A percentile compares a stretch with the other conserved stretches of the same genome.
phyloP scores from a whole-genome alignment of 1,284 basidiomycete species.

The Leccinum variabile region DNA sequence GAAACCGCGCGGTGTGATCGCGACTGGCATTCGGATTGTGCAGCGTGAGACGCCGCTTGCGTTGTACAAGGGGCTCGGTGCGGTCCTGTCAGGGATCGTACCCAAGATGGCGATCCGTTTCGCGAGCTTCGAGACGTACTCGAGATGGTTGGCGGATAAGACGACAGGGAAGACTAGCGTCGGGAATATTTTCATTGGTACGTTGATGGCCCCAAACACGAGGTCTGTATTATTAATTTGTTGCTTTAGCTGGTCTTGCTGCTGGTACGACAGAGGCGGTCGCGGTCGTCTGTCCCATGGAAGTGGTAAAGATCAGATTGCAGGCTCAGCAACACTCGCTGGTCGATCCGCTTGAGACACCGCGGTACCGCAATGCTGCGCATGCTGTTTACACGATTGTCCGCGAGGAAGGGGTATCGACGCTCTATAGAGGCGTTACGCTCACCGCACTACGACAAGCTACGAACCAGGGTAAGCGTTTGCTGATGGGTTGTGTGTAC shows the following conservation, averaged over 20 bases:
- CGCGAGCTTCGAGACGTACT: slow-evolving; percentile 97
- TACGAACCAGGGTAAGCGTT: slow-evolving; percentile 86
- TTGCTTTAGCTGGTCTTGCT: slow-evolving; percentile 76
- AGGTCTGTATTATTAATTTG: background rate
- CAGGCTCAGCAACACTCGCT: slow-evolving; percentile 98
- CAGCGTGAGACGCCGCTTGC: slow-evolving; percentile 92
- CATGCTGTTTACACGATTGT: slow-evolving; percentile 97
- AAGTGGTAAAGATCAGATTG: slow-evolving; percentile 98
- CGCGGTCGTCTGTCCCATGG: slow-evolving; percentile 96
- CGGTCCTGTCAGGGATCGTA: slow-evolving; percentile 96
- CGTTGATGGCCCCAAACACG: slow-evolving; percentile 22
- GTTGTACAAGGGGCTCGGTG: slow-evolving; percentile 97
- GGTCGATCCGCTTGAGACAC: slow-evolving; percentile 92
- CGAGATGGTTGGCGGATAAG: slow-evolving; percentile 76
- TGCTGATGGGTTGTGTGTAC: background rate
- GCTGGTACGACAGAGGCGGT: slow-evolving; percentile 96
- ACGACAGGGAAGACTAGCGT: slow-evolving; percentile 75
- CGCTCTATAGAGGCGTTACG: slow-evolving; percentile 91
- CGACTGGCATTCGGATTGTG: slow-evolving; percentile 89
- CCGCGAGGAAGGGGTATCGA: slow-evolving; percentile 84
- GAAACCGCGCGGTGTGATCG: slow-evolving; percentile 91
- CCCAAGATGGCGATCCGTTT: slow-evolving; percentile 99
- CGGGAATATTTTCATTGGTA: slow-evolving; percentile 78
- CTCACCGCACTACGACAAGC: slow-evolving; percentile 95
- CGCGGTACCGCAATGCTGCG: slow-evolving; percentile 94